Percentiles rank a stretch among this genome's conserved stretches.
Conservation (phyloP, 805 yeast genomes). For the Kuraishia ogatae region DNA sequence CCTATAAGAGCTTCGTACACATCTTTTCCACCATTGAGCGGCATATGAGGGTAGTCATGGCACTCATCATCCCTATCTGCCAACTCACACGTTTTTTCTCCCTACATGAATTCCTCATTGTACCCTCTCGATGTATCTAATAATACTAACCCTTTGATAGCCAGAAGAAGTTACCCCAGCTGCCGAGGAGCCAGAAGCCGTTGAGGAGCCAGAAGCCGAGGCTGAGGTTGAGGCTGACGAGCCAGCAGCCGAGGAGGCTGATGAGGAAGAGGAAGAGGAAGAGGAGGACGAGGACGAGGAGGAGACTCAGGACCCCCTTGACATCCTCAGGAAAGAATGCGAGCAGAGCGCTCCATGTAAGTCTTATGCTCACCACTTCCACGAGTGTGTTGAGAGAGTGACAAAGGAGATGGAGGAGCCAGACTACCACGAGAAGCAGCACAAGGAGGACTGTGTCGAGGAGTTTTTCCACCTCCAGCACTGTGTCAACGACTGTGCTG, state of each 20-base stretch:
- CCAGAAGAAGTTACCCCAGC: slow-evolving; percentile 19
- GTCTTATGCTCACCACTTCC: slow-evolving; percentile 77
- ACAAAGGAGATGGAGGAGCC: slow-evolving; percentile 78
- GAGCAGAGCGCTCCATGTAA: slow-evolving; percentile 57
- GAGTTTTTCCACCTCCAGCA: slow-evolving; percentile 97
- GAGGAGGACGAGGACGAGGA: slow-evolving; percentile 42
- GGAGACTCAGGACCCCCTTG: slow-evolving; percentile 58
- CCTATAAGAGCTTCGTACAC: no score
- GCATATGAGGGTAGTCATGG: no score
- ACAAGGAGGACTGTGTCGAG: slow-evolving; percentile 97
- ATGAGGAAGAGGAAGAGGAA: slow-evolving; percentile 27
- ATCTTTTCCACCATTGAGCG: no score
- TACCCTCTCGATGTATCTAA: neutral
- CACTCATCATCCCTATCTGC: no score
- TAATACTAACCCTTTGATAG: slow-evolving; percentile 7
- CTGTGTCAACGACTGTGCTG: slow-evolving; percentile 84
- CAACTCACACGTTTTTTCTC: no score
- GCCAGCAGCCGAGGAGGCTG: slow-evolving; percentile 57
- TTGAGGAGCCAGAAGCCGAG: slow-evolving; percentile 36
- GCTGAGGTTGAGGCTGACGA: slow-evolving; percentile 57
- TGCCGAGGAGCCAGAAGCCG: slow-evolving; percentile 28
- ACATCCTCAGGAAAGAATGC: slow-evolving; percentile 61
- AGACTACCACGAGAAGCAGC: slow-evolving; percentile 66
- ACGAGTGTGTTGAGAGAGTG: slow-evolving; percentile 94
- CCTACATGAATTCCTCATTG: no score